These are phyloP conservation scores for Chaetomiaceae sp. DNA, from an alignment of 2,329 filamentous ascomycete genomes.

Conservation along the genomic window DNA sequence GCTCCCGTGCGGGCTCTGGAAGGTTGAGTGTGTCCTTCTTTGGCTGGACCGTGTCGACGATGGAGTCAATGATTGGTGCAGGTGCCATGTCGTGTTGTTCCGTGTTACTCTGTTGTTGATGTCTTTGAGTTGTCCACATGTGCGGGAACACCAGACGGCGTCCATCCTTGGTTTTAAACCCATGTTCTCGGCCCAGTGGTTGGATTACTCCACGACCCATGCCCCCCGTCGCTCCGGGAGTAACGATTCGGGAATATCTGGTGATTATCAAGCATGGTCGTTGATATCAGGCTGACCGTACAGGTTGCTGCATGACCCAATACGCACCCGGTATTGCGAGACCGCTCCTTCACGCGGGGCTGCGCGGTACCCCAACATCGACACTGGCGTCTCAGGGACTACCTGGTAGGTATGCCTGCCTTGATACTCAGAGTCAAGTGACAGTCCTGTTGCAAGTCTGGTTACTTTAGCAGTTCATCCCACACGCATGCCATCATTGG, in stretches of 20 bases:
- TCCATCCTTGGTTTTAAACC: no score
- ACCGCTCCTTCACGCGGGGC: not conserved
- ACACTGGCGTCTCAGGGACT: no score
- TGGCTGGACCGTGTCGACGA: not conserved
- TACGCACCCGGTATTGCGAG: conserved; percentile 2
- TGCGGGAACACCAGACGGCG: no score
- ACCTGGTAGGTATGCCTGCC: no score
- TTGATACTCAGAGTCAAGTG: no score
- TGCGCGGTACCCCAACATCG: not conserved
- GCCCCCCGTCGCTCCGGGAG: no score
- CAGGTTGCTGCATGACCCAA: conserved; percentile 1
- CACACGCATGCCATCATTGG: not conserved
- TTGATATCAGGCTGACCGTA: not conserved
- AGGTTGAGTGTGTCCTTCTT: conserved; percentile 1
- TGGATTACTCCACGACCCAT: no score
- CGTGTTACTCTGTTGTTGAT: not conserved
- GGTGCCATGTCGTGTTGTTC: not conserved
- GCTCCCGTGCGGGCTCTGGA: not conserved
- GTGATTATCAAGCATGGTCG: conserved; percentile 6
- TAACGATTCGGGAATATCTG: not conserved
- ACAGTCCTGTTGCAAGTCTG: no score
- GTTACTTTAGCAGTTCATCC: no score
- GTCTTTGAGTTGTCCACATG: no score
- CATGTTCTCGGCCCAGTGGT: no score
- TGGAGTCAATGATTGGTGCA: not conserved